These are phyloP conservation scores for Podila horticola DNA, from an alignment of 192 early-diverging fungal species.

Conservation along the genomic window DNA sequence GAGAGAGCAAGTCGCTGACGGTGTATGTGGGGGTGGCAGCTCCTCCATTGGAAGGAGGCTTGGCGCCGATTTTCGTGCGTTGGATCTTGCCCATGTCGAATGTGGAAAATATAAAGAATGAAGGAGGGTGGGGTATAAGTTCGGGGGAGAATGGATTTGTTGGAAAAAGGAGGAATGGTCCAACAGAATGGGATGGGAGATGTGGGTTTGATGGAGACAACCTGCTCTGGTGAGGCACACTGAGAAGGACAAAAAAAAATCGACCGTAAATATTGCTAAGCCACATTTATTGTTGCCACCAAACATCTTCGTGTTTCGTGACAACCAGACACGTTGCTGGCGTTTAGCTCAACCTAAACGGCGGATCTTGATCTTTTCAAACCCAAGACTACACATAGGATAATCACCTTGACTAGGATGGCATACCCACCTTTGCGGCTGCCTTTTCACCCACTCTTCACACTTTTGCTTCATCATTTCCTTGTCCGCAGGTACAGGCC, in stretches of 20 bases:
- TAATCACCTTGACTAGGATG: too few relatives aligned
- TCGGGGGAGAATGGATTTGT: conserved; percentile 1
- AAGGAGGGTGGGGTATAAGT: not conserved
- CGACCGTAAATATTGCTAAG: conserved; percentile 14
- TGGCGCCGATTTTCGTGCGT: conserved; percentile 35
- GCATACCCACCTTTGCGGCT: too few relatives aligned
- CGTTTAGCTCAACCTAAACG: too few relatives aligned
- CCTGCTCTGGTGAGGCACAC: not conserved
- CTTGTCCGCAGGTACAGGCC: too few relatives aligned
- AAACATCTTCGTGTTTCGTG: not conserved
- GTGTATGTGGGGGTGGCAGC: conserved; percentile 53
- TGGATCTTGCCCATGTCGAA: conserved; percentile 42
- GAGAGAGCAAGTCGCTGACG: conserved; percentile 67
- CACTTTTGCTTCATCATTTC: too few relatives aligned
- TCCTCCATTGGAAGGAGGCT: not conserved
- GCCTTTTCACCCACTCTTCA: too few relatives aligned
- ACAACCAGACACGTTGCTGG: too few relatives aligned
- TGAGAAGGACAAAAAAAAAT: conserved; percentile 3
- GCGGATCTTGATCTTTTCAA: too few relatives aligned
- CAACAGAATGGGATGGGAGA: not conserved
- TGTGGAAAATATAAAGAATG: conserved; percentile 1
- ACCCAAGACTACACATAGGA: too few relatives aligned
- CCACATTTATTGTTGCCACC: not conserved
- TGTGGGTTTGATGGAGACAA: not conserved
- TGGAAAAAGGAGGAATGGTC: not conserved